Base-by-base conservation (phyloP, 1,284 basidiomycete species). In the Leccinum subfulvum region DNA sequence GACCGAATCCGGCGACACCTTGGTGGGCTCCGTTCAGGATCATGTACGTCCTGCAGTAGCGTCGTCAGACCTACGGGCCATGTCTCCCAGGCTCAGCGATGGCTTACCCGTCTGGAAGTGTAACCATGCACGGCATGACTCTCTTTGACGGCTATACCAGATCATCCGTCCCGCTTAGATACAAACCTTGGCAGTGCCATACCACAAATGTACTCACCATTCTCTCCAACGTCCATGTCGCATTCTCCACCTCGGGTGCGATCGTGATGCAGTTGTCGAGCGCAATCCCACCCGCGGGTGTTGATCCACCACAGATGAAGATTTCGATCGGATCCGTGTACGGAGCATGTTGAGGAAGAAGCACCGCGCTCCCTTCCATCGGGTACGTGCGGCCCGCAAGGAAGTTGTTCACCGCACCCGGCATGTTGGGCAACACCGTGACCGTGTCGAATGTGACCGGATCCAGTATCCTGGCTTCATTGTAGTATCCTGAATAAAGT, bases 241-340 rank as follows among this genome's bases (percentile, higher is more conserved):
- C 73, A 60, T 86, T 84, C 2, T 69, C 52, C 0, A 67, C 83
- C 68, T 91, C 90, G 0, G 90, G 89, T 41, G 79, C 75, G 21
- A 86, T 90, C 1, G 80, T 79, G 8, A 91, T 82, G 69, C 89
- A 91, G 67, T 90, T 91, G 67, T 91, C 90, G 16, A 89, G 71
- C 2, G 87, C 88, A 10, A 80, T 73, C 10, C 77, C 83, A 23
- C 76, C 78, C 16, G 82, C 82, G 4, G 72, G 75, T 59, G 85
- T 84, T 0, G 88, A 91, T 7, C 92, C 92, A 69, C 92, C 92
- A 65, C 92, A 94, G 37, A 92, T 79, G 9, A 94, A 71, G 14
- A 94, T 71, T 57, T 82, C 80, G 3, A 89, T 74, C n/a, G 86
- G 84, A 60, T 87, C 87, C 0, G 89, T 87, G 70, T 91, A 92